A percentile compares a stretch with the other conserved stretches of the same genome.
phyloP scores from a whole-genome alignment of 768 basidiomycete genomes.

The Termitomyces sp. region DNA sequence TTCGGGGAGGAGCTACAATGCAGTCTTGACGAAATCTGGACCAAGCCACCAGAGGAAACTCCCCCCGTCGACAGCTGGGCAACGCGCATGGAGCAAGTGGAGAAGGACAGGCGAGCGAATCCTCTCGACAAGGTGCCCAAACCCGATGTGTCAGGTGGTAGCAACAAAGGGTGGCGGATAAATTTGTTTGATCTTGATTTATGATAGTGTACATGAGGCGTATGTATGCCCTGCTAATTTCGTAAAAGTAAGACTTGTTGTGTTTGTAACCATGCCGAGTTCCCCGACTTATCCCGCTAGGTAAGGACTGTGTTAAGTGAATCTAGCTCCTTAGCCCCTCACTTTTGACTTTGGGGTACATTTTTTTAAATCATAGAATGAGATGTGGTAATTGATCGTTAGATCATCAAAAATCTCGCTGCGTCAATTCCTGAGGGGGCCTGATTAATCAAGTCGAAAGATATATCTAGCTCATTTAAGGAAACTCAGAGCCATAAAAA shows the following conservation, averaged over 20 bases:
- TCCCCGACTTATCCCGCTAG: not conserved
- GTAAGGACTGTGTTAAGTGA: not conserved
- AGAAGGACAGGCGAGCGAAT: conserved; percentile 39
- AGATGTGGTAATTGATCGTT: not conserved
- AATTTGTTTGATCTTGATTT: conserved; percentile 29
- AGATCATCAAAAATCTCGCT: not conserved
- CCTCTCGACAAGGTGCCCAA: conserved; percentile 49
- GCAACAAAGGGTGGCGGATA: conserved; percentile 35
- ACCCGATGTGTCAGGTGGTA: conserved; percentile 32
- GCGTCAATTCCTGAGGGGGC: no score
- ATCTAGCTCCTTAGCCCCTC: not conserved
- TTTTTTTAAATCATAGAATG: not conserved
- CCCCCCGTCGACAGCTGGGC: conserved; percentile 40
- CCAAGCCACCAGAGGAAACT: conserved; percentile 28
- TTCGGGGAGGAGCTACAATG: conserved; percentile 54
- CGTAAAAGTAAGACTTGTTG: not conserved
- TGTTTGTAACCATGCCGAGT: not conserved
- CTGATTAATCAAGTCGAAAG: not conserved
- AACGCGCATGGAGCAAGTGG: conserved; percentile 47
- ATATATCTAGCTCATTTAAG: no score
- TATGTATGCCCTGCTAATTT: not conserved
- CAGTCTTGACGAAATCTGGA: conserved; percentile 67
- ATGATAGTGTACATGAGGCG: not conserved
- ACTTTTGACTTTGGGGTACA: no score
- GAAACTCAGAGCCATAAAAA: no score